A percentile compares a stretch with the other conserved stretches of the same genome.
Evolutionary conservation across 768 basidiomycete genomes (phyloP).

Genomic region (Galerina marginata): DNA sequence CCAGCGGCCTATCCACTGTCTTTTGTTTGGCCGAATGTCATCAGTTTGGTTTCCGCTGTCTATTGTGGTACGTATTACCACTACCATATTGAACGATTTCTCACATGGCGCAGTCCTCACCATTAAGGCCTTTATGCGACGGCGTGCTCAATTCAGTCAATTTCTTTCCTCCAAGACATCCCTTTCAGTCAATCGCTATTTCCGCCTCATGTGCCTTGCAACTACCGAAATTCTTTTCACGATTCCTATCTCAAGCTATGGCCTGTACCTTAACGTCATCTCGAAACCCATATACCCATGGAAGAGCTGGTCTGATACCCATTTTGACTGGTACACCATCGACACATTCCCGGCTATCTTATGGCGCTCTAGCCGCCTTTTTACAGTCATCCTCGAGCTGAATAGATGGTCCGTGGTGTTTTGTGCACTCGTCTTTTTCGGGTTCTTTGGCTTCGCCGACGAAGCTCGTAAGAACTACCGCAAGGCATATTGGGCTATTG

Average conservation of each 20-base stretch:
- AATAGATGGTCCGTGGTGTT: slow-evolving; percentile 30
- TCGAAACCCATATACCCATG: slow-evolving; percentile 28
- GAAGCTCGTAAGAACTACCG: too few species aligned
- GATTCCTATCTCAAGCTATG: slow-evolving; percentile 36
- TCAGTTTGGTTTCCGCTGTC: slow-evolving; percentile 15
- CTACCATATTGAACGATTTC: too few species aligned
- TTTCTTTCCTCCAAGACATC: slow-evolving; percentile 32
- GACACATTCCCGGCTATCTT: slow-evolving; percentile 26
- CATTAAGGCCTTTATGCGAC: slow-evolving; percentile 26
- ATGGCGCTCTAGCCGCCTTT: slow-evolving; percentile 38
- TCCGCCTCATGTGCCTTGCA: slow-evolving; percentile 52
- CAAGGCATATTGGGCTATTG: too few species aligned
- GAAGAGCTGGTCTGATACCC: slow-evolving; percentile 40
- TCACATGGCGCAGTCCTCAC: too few species aligned
- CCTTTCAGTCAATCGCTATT: slow-evolving; percentile 40
- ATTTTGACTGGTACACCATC: slow-evolving; percentile 26
- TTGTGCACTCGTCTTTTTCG: too few species aligned
- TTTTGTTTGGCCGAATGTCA: slow-evolving; percentile 22
- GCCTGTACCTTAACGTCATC: slow-evolving; percentile 25
- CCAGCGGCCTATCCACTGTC: neutral
- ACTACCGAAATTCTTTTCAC: slow-evolving; percentile 41
- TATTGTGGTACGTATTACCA: too few species aligned
- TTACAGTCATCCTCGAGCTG: slow-evolving; percentile 36
- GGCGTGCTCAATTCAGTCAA: slow-evolving; percentile 29
- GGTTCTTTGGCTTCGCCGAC: too few species aligned